A percentile compares a stretch with the other conserved stretches of the same genome.
These are phyloP conservation scores for Talaromyces atroroseus DNA, from an alignment of 2,329 filamentous ascomycete genomes.

Conservation along the genomic window DNA sequence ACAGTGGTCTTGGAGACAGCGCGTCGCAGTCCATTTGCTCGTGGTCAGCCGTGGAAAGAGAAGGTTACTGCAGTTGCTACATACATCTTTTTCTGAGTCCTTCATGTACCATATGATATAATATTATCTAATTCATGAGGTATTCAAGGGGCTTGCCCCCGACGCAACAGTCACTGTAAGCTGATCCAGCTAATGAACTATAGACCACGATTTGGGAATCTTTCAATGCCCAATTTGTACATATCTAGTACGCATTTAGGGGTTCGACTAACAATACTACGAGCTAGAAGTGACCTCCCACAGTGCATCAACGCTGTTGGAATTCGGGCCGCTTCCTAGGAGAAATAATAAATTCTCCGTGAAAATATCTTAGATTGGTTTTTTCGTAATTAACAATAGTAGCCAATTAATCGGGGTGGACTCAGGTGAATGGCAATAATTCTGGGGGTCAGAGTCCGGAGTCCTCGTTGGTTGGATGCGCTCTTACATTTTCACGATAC, in stretches of 20 bases:
- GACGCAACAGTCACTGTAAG: no score
- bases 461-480: not conserved
- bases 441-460: no score
- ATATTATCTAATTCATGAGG: not conserved
- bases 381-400: not conserved
- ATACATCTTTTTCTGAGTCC: slow-evolving; percentile 34
- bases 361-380: not conserved
- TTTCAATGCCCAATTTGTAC: no score
- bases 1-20: slow-evolving; percentile 4
- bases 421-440: no score
- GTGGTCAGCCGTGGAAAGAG: slow-evolving; percentile 17
- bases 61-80: slow-evolving; percentile 30
- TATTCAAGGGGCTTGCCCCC: no score
- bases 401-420: not conserved
- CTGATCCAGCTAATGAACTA: no score
- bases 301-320: not conserved
- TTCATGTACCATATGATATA: not conserved
- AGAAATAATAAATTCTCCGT: not conserved
- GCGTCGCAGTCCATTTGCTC: slow-evolving; percentile 12
- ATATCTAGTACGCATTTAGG: no score
- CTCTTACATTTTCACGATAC: not conserved
- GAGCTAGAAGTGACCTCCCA: no score
- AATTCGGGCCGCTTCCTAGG: not conserved
- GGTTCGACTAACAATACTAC: no score
- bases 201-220: no score